Conservation (phyloP, 2,329 filamentous ascomycete species). For the Apiospora rasikravindrae region DNA sequence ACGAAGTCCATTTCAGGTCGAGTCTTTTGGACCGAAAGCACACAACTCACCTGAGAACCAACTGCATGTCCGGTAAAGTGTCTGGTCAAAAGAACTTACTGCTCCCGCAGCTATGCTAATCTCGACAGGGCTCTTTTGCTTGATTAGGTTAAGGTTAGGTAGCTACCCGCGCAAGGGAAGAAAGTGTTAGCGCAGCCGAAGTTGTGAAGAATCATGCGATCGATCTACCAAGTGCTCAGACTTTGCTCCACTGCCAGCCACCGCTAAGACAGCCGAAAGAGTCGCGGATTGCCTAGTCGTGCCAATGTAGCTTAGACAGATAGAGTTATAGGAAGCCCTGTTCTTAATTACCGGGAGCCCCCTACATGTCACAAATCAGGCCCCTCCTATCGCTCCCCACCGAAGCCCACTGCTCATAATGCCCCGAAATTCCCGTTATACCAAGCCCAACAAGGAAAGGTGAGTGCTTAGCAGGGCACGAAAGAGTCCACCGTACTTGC, state of each 20-base stretch:
- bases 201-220: background rate
- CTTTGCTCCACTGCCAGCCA: background rate
- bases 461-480: background rate
- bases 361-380: background rate
- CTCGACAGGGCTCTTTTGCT: background rate
- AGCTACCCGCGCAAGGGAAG: background rate
- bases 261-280: too few relatives aligned
- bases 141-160: background rate
- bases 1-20: background rate
- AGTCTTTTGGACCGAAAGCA: background rate
- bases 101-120: too few relatives aligned
- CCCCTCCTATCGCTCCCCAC: background rate
- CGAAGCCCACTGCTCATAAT: background rate
- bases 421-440: background rate
- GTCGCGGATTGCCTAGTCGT: too few relatives aligned
- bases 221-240: background rate
- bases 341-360: background rate
- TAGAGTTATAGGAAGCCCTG: background rate
- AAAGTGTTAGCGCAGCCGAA: background rate
- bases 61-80: rapidly evolving
- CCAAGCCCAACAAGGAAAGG: background rate
- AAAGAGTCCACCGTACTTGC: background rate
- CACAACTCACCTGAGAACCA: background rate
- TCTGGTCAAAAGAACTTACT: background rate
- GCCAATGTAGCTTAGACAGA: background rate